phyloP scores from a whole-genome alignment of 2,329 filamentous ascomycete species.

The Magnaporthiopsis poae region DNA sequence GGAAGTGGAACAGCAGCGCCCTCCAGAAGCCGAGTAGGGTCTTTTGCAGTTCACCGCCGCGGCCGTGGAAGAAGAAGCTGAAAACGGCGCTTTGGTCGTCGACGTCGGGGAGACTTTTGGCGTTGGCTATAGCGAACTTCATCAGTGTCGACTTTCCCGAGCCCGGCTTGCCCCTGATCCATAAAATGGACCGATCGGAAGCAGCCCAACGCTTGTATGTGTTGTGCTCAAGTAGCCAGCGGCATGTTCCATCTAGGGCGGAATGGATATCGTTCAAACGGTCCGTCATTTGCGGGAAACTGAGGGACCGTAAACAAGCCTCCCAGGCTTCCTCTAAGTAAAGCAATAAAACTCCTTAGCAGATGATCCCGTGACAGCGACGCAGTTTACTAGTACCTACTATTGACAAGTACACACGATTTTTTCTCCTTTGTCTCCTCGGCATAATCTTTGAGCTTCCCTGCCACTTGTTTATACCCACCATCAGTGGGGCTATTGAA shows the following conservation, averaged over 20 bases:
- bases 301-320: conserved; percentile 22
- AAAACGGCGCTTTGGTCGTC: too few species aligned
- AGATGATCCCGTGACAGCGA: conserved; percentile 17
- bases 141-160: conserved; percentile 10
- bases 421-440: too few species aligned
- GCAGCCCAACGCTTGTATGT: conserved; percentile 11
- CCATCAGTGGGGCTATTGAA: too few species aligned
- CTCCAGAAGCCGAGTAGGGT: conserved; percentile 23
- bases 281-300: conserved; percentile 20
- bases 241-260: conserved; percentile 19
- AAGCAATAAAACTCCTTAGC: too few species aligned
- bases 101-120: too few species aligned
- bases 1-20: conserved; percentile 23
- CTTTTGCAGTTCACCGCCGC: conserved; percentile 16
- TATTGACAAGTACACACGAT: too few species aligned
- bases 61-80: too few species aligned
- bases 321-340: too few species aligned
- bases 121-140: too few species aligned
- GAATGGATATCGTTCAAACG: conserved; percentile 17
- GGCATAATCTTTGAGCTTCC: too few species aligned
- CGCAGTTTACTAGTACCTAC: conserved; percentile 12
- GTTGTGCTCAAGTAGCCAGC: conserved; percentile 21
- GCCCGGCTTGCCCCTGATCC: conserved; percentile 29
- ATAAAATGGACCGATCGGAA: conserved; percentile 20
- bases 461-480: too few species aligned